Conservation (phyloP, 192 early-diverging fungal genomes). For the Radiomyces spectabilis region DNA sequence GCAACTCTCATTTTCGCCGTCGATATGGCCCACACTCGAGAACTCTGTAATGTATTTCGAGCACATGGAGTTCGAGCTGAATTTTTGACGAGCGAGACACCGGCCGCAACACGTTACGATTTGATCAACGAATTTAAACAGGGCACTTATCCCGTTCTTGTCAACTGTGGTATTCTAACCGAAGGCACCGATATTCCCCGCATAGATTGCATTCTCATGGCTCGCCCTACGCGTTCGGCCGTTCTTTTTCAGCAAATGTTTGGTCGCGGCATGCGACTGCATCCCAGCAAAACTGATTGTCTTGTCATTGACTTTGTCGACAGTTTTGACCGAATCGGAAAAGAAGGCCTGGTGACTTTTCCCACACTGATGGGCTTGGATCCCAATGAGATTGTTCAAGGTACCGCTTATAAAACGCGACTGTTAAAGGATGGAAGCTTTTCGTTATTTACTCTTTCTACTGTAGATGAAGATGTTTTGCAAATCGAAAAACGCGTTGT, state of each 20-base stretch:
- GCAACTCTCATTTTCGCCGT: slow-evolving; percentile 85
- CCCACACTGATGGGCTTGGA: slow-evolving; percentile 81
- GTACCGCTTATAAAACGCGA: neutral
- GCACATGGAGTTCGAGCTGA: slow-evolving; percentile 38
- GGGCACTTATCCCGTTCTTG: slow-evolving; percentile 61
- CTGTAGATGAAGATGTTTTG: slow-evolving; percentile 18
- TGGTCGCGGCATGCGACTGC: slow-evolving; percentile 78
- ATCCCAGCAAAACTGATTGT: slow-evolving; percentile 63
- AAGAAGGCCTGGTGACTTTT: slow-evolving; percentile 49
- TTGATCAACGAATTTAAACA: slow-evolving; percentile 55
- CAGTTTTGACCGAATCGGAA: slow-evolving; percentile 35
- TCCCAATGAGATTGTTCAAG: slow-evolving; percentile 20
- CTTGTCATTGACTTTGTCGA: slow-evolving; percentile 86
- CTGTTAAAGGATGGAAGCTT: neutral
- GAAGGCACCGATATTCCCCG: slow-evolving; percentile 74
- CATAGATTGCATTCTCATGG: slow-evolving; percentile 86
- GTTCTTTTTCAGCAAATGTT: slow-evolving; percentile 94
- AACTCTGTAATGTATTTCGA: slow-evolving; percentile 49
- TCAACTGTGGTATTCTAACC: slow-evolving; percentile 86
- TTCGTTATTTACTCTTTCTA: slow-evolving; percentile 1
- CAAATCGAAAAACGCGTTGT: slow-evolving; percentile 12
- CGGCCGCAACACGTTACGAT: slow-evolving; percentile 38
- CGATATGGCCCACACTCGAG: slow-evolving; percentile 68
- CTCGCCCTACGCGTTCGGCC: slow-evolving; percentile 75
- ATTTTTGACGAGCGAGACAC: slow-evolving; percentile 51